Conservation (phyloP, 768 basidiomycete genomes). For the Cyclocybe aegerita region DNA sequence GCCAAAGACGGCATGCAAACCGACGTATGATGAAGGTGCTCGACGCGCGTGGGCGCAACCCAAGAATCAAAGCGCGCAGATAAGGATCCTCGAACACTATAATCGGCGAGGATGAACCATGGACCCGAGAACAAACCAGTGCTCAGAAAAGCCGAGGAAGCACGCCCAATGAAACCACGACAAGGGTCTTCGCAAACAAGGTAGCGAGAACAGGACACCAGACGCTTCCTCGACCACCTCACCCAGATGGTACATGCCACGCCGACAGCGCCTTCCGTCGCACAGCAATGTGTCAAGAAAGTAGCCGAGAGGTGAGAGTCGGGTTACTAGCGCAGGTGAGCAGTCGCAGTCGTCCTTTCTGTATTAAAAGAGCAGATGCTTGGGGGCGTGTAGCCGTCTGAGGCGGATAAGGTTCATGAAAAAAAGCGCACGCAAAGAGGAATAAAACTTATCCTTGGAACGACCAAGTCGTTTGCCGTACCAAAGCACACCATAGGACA, state of each 20-base stretch:
- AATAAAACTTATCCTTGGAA: slow-evolving; percentile 6
- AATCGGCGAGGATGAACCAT: slow-evolving; percentile 1
- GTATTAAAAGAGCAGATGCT: slow-evolving; percentile 36
- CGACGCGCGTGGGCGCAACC: neutral
- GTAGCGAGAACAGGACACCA: slow-evolving; percentile 17
- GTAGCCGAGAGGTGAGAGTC: slow-evolving; percentile 27
- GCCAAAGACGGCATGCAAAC: slow-evolving; percentile 21
- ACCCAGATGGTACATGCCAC: slow-evolving; percentile 26
- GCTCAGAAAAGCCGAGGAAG: slow-evolving; percentile 2
- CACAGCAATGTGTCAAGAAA: slow-evolving; percentile 24
- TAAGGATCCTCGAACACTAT: slow-evolving; percentile 13
- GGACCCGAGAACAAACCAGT: slow-evolving; percentile 10
- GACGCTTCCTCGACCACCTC: slow-evolving; percentile 10
- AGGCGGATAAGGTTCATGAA: slow-evolving; percentile 16
- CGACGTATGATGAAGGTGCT: slow-evolving; percentile 21
- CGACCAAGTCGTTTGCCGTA: slow-evolving; percentile 18
- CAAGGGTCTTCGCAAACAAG: slow-evolving; percentile 17
- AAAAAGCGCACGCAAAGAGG: slow-evolving; percentile 5
- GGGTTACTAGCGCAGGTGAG: slow-evolving; percentile 36
- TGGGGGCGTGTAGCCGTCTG: slow-evolving; percentile 33
- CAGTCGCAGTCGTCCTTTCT: slow-evolving; percentile 38
- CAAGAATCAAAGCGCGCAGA: neutral
- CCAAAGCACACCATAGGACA: slow-evolving; percentile 21
- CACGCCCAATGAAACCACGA: neutral
- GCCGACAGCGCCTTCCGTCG: slow-evolving; percentile 11